Evolutionary conservation across 768 basidiomycete genomes (phyloP).

Genomic region (Russula olivacea): DNA sequence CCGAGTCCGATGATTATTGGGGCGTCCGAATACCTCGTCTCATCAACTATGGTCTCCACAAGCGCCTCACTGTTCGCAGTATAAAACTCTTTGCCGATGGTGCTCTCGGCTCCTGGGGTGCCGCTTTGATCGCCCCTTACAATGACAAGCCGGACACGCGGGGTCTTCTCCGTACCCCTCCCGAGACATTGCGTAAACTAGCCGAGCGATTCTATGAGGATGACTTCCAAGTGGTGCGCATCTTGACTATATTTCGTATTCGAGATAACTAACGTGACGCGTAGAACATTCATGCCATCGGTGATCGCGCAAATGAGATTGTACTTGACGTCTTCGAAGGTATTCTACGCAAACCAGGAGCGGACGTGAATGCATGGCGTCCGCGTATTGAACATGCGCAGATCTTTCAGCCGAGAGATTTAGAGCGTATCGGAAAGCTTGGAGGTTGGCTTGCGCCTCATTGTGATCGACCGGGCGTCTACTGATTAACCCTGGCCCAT

Average conservation of each 20-base stretch:
- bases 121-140: constrained; percentile 82
- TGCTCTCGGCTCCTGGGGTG: constrained; percentile 89
- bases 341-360: constrained; percentile 31
- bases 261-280: not conserved
- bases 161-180: constrained; percentile 62
- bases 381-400: constrained; percentile 93
- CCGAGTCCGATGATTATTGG: constrained; percentile 33
- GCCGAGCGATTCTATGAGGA: constrained; percentile 62
- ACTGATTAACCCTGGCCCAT: not conserved
- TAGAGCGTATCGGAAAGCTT: constrained; percentile 61
- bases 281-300: constrained; percentile 85
- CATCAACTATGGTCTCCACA: constrained; percentile 34
- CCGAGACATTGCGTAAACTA: constrained; percentile 47
- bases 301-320: constrained; percentile 80
- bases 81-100: constrained; percentile 80
- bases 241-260: not conserved
- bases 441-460: constrained; percentile 48
- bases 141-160: constrained; percentile 64
- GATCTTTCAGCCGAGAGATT: constrained; percentile 66
- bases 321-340: constrained; percentile 80
- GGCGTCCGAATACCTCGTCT: constrained; percentile 32
- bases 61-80: constrained; percentile 40
- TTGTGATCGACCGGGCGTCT: not conserved
- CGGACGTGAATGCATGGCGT: constrained; percentile 44
- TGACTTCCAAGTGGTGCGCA: constrained; percentile 77